These are phyloP conservation scores for Tremella fuciformis DNA, from an alignment of 768 basidiomycete species.

Conservation along the genomic window DNA sequence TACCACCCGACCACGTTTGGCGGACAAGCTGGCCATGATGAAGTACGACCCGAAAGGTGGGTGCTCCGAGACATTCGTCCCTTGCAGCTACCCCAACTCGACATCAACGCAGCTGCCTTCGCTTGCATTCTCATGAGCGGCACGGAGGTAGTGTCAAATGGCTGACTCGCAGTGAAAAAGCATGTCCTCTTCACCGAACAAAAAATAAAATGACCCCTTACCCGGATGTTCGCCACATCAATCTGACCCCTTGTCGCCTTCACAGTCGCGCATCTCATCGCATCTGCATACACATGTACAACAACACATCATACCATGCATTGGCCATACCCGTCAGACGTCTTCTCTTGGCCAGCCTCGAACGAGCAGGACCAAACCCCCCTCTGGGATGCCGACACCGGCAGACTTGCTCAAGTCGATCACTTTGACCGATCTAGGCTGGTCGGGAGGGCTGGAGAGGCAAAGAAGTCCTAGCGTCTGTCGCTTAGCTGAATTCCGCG, in stretches of 20 bases:
- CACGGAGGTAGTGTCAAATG: no score
- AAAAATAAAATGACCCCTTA: constrained; percentile 46
- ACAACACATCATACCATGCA: constrained; percentile 29
- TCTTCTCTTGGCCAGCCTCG: constrained; percentile 1
- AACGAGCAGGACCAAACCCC: constrained; percentile 19
- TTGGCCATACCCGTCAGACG: constrained; percentile 20
- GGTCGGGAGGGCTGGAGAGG: constrained; percentile 4
- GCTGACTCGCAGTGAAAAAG: constrained; percentile 32
- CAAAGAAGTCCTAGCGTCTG: constrained; percentile 2
- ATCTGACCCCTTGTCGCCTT: neutral
- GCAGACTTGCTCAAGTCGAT: constrained; percentile 21
- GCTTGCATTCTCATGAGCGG: no score
- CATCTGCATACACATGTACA: neutral
- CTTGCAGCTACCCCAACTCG: no score
- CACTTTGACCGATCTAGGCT: neutral
- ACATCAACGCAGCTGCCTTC: no score
- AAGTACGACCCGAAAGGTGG: constrained; percentile 85
- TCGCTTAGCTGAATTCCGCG: no score
- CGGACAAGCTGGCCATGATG: constrained; percentile 78
- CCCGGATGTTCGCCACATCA: neutral
- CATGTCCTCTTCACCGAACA: constrained; percentile 50
- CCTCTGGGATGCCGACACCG: constrained; percentile 21
- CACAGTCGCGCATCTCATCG: neutral
- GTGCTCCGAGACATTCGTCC: constrained; percentile 31
- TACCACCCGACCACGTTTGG: constrained; percentile 68